These are phyloP conservation scores for Phytopythium litorale DNA, from an alignment of 352 stramenopile genomes.

Conservation along the genomic window DNA sequence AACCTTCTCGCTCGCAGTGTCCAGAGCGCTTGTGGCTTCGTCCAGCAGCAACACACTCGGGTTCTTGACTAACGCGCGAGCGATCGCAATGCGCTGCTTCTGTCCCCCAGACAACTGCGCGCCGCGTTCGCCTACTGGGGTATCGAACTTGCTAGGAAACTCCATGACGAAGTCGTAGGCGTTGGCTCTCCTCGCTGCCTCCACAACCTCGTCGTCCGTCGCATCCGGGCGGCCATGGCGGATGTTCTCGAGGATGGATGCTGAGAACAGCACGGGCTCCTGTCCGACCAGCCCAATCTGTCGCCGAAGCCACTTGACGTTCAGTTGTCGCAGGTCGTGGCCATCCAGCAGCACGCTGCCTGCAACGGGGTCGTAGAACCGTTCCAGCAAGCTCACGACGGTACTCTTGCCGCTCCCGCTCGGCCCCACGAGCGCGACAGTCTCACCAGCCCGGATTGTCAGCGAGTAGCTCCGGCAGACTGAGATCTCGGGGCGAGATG, in stretches of 20 bases:
- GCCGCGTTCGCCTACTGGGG: constrained; percentile 81
- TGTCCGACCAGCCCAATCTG: constrained; percentile 85
- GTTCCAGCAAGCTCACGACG: constrained; percentile 42
- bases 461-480: constrained; percentile 40
- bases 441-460: constrained; percentile 39
- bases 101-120: constrained; percentile 87
- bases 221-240: constrained; percentile 1
- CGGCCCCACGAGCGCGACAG: constrained; percentile 45
- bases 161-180: constrained; percentile 56
- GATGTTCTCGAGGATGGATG: constrained; percentile 25
- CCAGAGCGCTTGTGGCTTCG: constrained; percentile 87
- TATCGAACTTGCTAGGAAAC: constrained; percentile 85
- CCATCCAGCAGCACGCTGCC: constrained; percentile 42
- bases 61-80: constrained; percentile 83
- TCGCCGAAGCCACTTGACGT: constrained; percentile 43
- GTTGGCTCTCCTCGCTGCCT: constrained; percentile 7
- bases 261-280: constrained; percentile 88
- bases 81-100: constrained; percentile 87
- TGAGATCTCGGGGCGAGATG: constrained; percentile 33
- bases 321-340: constrained; percentile 58
- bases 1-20: constrained; percentile 74
- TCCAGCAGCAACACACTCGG: constrained; percentile 88
- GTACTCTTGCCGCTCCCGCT: constrained; percentile 65
- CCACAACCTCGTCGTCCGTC: constrained; percentile 4
- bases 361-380: constrained; percentile 49